phyloP scores from a whole-genome alignment of 805 yeast species.

The Tanozyma kutaoensis region DNA sequence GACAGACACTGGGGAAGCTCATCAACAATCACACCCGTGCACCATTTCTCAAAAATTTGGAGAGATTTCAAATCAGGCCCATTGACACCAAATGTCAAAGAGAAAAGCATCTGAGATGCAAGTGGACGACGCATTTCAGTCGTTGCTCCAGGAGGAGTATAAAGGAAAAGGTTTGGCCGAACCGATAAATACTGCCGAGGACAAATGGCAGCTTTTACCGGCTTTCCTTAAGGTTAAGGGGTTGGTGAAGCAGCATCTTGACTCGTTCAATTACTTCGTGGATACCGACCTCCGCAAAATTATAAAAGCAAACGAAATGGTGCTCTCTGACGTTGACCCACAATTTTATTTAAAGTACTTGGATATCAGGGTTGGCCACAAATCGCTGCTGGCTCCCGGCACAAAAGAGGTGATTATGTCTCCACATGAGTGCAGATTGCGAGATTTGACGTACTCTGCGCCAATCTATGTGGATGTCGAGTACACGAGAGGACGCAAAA shows the following conservation, averaged over 20 bases:
- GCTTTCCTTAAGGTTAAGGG: slow-evolving; percentile 95
- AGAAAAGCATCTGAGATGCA: background rate
- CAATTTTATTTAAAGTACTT: slow-evolving; percentile 87
- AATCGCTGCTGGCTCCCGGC: slow-evolving; percentile 36
- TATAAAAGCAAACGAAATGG: slow-evolving; percentile 78
- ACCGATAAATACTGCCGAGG: slow-evolving; percentile 81
- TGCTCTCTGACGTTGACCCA: slow-evolving; percentile 92
- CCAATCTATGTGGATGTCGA: slow-evolving; percentile 96
- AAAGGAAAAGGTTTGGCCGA: slow-evolving; percentile 82
- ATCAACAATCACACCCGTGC: no score
- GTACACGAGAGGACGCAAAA: slow-evolving; percentile 88
- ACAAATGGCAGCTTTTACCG: slow-evolving; percentile 93
- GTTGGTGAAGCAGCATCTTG: slow-evolving; percentile 91
- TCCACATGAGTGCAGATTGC: slow-evolving; percentile 90
- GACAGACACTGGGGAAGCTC: no score
- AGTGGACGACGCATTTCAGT: slow-evolving; percentile 45
- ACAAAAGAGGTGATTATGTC: slow-evolving; percentile 53
- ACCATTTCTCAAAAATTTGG: no score
- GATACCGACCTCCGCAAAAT: slow-evolving; percentile 89
- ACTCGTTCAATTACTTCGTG: slow-evolving; percentile 94
- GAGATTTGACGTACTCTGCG: slow-evolving; percentile 91
- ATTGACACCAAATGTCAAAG: background rate
- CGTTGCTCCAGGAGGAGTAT: slow-evolving; percentile 66
- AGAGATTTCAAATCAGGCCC: no score
- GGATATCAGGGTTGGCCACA: slow-evolving; percentile 85